These are phyloP conservation scores for Sporisorium sorghi DNA, from an alignment of 1,284 basidiomycete genomes.

Conservation along the genomic window DNA sequence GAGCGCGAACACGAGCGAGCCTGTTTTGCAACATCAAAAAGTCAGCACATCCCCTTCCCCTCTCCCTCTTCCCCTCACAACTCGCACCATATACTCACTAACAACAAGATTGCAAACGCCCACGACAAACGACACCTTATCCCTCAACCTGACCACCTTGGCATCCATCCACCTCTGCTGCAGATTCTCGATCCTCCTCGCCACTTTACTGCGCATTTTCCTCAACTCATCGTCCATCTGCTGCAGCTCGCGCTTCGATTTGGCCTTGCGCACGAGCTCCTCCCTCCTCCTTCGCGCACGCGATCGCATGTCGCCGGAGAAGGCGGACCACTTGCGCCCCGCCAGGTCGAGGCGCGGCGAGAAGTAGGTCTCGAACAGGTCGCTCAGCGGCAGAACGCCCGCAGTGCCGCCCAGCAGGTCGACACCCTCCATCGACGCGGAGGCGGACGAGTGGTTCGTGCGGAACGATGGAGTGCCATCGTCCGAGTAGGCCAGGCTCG, in stretches of 20 bases:
- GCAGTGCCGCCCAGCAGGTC: slow-evolving; percentile 33
- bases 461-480: slow-evolving; percentile 27
- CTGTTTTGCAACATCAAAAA: not conserved
- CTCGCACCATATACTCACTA: slow-evolving; percentile 3
- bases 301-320: slow-evolving; percentile 82
- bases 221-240: slow-evolving; percentile 86
- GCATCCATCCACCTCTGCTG: slow-evolving; percentile 84
- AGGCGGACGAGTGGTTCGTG: slow-evolving; percentile 35
- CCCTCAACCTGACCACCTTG: slow-evolving; percentile 79
- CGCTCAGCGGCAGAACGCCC: slow-evolving; percentile 29
- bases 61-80: not conserved
- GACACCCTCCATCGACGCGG: slow-evolving; percentile 40
- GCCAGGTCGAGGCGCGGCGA: slow-evolving; percentile 90
- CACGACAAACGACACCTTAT: slow-evolving; percentile 81
- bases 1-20: slow-evolving; percentile 81
- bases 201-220: slow-evolving; percentile 81
- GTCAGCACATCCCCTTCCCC: not conserved
- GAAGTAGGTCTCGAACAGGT: slow-evolving; percentile 80
- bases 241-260: slow-evolving; percentile 70
- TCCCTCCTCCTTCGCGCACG: slow-evolving; percentile 74
- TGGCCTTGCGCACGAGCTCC: slow-evolving; percentile 78
- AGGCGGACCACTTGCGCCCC: slow-evolving; percentile 85
- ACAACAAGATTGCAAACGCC: slow-evolving; percentile 75
- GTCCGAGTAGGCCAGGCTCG: slow-evolving; percentile 41
- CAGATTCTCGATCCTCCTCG: slow-evolving; percentile 78